Conservation (phyloP, 2,329 filamentous ascomycete genomes). For the Thielaviopsis euricoi region DNA sequence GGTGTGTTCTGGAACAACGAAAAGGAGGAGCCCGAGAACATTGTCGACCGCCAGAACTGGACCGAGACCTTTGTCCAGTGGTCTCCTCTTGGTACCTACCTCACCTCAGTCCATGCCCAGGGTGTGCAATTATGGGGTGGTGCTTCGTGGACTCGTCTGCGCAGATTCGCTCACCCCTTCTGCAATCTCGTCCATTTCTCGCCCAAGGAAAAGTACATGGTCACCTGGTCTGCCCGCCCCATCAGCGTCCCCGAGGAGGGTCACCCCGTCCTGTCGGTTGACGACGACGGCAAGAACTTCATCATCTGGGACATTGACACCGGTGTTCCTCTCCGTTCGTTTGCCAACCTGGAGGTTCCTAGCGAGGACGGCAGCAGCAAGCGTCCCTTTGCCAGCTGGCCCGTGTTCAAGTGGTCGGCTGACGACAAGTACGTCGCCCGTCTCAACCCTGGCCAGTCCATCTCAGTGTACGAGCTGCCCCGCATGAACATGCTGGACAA, state of each 20-base stretch:
- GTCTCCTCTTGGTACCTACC: slow-evolving; percentile 86
- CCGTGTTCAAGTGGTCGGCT: slow-evolving; percentile 97
- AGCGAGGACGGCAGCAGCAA: slow-evolving; percentile 34
- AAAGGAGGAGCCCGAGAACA: slow-evolving; percentile 69
- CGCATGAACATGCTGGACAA: slow-evolving; percentile 83
- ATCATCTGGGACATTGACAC: slow-evolving; percentile 96
- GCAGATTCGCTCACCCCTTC: slow-evolving; percentile 85
- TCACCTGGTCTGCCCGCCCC: slow-evolving; percentile 90
- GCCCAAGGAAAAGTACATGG: slow-evolving; percentile 78
- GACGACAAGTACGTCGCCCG: slow-evolving; percentile 95
- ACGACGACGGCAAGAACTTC: slow-evolving; percentile 98
- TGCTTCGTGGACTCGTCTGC: slow-evolving; percentile 72
- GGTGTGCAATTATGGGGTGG: slow-evolving; percentile 97
- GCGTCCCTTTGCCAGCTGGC: slow-evolving; percentile 81
- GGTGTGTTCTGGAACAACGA: slow-evolving; percentile 98
- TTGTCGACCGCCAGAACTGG: slow-evolving; percentile 91
- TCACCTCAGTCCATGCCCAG: slow-evolving; percentile 88
- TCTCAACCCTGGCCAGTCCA: slow-evolving; percentile 71
- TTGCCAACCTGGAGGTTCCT: slow-evolving; percentile 72
- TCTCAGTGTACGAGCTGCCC: slow-evolving; percentile 80
- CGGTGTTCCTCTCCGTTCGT: slow-evolving; percentile 77
- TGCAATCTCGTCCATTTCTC: slow-evolving; percentile 96
- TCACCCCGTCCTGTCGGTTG: slow-evolving; percentile 66
- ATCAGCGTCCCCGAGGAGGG: slow-evolving; percentile 82
- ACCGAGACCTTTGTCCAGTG: slow-evolving; percentile 96